Base-by-base conservation (phyloP, 768 basidiomycete species). In the Heimioporus sp. region DNA sequence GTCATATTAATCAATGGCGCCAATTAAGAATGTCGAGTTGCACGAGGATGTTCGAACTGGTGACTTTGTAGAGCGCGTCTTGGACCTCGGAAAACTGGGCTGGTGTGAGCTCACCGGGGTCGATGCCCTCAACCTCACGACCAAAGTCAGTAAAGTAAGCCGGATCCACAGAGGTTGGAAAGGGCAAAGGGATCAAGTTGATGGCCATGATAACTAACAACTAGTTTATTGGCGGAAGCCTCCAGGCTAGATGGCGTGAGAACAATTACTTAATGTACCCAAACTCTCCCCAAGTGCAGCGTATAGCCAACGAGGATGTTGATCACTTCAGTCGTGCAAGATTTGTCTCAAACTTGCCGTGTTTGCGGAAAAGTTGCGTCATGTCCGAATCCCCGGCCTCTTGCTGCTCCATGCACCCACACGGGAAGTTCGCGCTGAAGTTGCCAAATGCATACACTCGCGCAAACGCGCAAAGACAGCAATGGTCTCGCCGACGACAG, bases 51-150 rank as follows among this genome's bases (percentile, higher is more conserved):
- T 41, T 10, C 13, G 46, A 32, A 39, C 12, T 47, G 43, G 53
- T 19, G 43, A 90, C 90, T 79, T 86, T 84, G 77, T 93, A 93
- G 53, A 94, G 73, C 10, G 86, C 81, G 24, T 85, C 72, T 56
- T 81, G 72, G 55, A 95, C 76, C 69, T 90, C 80, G 37, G 78
- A 69, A 65, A 90, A 85, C 65, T 87, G 71, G 39, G 78, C 79
- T 15, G 80, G 73, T 6, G 79, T 74, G 42, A 92, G 74, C 11
- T 72, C 72, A 0, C 79, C 85, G 0, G 89, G 90, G 60, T 87
- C 71, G 43, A 89, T 75, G 11, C 87, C 89, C 58, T 79, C 81
- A 38, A 94, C 90, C 64, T 88, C 78, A 30, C 86, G 76, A 2
- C 92, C 92, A 68, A 94, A 92, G 51, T 83, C 73, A 35, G 69